Conservation (phyloP, 768 basidiomycete species). For the Calocybe cyanea region DNA sequence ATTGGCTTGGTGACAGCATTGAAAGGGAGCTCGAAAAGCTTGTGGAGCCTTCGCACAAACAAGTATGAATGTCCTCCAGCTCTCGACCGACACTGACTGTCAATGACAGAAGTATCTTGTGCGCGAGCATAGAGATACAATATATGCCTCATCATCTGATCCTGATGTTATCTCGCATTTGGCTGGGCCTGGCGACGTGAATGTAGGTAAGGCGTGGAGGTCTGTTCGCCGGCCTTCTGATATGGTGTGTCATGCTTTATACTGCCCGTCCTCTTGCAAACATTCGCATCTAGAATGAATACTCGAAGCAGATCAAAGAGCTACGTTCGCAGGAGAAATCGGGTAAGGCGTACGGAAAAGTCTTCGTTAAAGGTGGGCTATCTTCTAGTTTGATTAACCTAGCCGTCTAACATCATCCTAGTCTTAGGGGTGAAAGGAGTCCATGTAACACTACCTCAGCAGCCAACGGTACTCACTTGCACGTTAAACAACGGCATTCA, state of each 20-base stretch:
- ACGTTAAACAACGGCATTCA: constrained; percentile 97
- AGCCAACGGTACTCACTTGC: constrained; percentile 73
- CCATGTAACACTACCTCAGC: constrained; percentile 72
- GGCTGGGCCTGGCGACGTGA: constrained; percentile 75
- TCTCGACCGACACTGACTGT: constrained; percentile 8
- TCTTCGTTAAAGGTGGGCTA: constrained; percentile 83
- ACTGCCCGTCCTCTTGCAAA: constrained; percentile 5
- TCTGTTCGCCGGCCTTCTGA: constrained; percentile 87
- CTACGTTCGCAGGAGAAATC: constrained; percentile 71
- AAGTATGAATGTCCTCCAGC: constrained; percentile 32
- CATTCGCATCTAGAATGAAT: constrained; percentile 69
- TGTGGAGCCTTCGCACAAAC: constrained; percentile 38
- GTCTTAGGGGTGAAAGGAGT: constrained; percentile 76
- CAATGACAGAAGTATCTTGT: constrained; percentile 71
- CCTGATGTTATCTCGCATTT: constrained; percentile 68
- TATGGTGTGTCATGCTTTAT: constrained; percentile 58
- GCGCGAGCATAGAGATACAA: constrained; percentile 69
- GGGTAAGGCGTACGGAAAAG: constrained; percentile 84
- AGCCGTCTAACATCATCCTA: constrained; percentile 26
- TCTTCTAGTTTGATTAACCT: background rate
- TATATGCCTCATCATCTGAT: constrained; percentile 79
- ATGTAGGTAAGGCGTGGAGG: constrained; percentile 82
- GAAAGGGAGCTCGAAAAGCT: constrained; percentile 68
- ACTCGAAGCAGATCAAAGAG: constrained; percentile 85
- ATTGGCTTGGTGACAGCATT: constrained; percentile 64